A percentile compares a stretch with the other conserved stretches of the same genome.
phyloP scores from a whole-genome alignment of 2,329 filamentous ascomycete species.

The Bipolaris zeicola region DNA sequence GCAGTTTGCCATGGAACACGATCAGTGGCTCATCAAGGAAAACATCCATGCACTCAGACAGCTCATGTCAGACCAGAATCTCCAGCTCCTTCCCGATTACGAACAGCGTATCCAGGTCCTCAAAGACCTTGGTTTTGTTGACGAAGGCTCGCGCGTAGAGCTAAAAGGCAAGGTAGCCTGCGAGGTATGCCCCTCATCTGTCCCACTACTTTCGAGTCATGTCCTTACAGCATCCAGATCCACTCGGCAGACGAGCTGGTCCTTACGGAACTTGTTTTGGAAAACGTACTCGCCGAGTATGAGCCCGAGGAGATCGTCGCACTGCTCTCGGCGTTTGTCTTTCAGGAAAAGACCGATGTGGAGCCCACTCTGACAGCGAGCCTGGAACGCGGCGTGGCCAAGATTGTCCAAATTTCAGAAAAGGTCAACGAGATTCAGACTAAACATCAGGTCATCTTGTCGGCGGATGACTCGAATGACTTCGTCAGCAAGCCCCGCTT shows the following conservation, averaged over 20 bases:
- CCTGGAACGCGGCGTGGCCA: constrained; percentile 80
- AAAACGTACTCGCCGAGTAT: constrained; percentile 94
- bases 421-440: constrained; percentile 92
- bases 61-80: constrained; percentile 92
- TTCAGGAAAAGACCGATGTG: constrained; percentile 91
- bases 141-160: constrained; percentile 83
- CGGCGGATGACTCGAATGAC: constrained; percentile 88
- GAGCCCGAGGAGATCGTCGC: constrained; percentile 97
- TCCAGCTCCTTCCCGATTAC: constrained; percentile 94
- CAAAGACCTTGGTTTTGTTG: constrained; percentile 90
- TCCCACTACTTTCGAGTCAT: not conserved
- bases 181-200: constrained; percentile 59
- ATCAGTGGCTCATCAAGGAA: constrained; percentile 95
- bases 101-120: constrained; percentile 92
- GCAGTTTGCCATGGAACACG: constrained; percentile 92
- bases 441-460: constrained; percentile 87
- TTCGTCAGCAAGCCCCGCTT: constrained; percentile 87
- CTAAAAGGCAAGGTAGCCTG: constrained; percentile 98
- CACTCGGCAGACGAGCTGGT: constrained; percentile 97
- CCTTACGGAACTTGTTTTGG: constrained; percentile 91
- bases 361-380: constrained; percentile 80
- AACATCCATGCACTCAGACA: constrained; percentile 87
- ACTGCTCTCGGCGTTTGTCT: constrained; percentile 90
- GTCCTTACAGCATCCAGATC: constrained; percentile 57
- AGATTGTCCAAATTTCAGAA: constrained; percentile 87